Evolutionary conservation across 2,329 filamentous ascomycete species (phyloP).

Genomic region (Chaetoscypha palmicola): DNA sequence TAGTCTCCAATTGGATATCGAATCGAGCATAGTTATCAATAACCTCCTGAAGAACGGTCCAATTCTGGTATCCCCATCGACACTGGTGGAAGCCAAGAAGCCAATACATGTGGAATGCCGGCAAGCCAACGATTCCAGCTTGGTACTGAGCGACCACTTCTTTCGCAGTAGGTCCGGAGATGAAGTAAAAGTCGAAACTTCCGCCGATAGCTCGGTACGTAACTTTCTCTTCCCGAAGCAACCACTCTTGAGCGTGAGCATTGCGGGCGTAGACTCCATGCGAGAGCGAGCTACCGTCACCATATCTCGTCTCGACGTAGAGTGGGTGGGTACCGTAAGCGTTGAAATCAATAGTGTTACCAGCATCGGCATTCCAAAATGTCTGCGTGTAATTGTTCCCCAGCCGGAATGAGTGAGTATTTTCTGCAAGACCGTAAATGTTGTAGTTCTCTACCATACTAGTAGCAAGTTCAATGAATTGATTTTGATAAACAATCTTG

Average conservation of each 20-base stretch:
- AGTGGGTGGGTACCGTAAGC: slow-evolving; percentile 69
- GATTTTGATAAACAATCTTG: slow-evolving; percentile 65
- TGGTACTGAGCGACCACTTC: slow-evolving; percentile 54
- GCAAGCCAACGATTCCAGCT: slow-evolving; percentile 49
- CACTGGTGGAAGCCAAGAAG: slow-evolving; percentile 57
- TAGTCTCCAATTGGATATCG: slow-evolving; percentile 59
- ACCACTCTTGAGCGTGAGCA: slow-evolving; percentile 66
- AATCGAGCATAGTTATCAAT: slow-evolving; percentile 60
- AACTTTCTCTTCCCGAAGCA: slow-evolving; percentile 55
- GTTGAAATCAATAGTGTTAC: slow-evolving; percentile 51
- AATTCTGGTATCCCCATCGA: slow-evolving; percentile 55
- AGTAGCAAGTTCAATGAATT: slow-evolving; percentile 71
- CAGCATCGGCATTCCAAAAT: slow-evolving; percentile 61
- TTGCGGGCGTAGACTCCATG: slow-evolving; percentile 76
- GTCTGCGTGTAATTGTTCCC: slow-evolving; percentile 66
- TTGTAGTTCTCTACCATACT: slow-evolving; percentile 64
- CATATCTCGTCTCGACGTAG: slow-evolving; percentile 75
- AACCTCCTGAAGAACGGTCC: slow-evolving; percentile 60
- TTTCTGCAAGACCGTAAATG: slow-evolving; percentile 67
- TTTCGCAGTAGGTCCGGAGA: slow-evolving; percentile 51
- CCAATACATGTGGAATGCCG: slow-evolving; percentile 60
- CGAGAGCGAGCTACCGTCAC: slow-evolving; percentile 55
- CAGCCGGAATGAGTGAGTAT: slow-evolving; percentile 64
- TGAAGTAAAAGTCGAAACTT: slow-evolving; percentile 66
- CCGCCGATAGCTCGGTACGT: slow-evolving; percentile 72